Evolutionary conservation across 805 yeast species (phyloP).

Genomic region (Hanseniaspora meyeri): DNA sequence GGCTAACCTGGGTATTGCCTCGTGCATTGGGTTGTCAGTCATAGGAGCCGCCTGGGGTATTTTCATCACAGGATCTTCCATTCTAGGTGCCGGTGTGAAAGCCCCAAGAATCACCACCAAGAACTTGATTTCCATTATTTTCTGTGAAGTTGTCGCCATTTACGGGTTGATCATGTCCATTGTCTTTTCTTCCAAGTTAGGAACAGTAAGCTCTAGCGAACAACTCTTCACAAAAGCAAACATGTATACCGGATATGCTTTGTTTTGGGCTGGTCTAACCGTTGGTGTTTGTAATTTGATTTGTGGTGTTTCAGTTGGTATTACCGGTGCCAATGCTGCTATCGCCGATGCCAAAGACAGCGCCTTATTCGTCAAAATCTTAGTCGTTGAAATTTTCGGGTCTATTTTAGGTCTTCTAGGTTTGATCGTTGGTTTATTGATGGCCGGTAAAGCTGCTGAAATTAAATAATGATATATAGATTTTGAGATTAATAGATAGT

Average conservation of each 20-base stretch:
- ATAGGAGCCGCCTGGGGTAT: conserved; percentile 99
- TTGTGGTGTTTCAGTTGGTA: conserved; percentile 94
- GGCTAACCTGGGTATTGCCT: conserved; percentile 82
- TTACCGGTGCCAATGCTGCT: conserved; percentile 98
- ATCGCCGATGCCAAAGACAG: conserved; percentile 96
- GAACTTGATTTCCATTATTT: conserved; percentile 88
- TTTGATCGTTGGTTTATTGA: conserved; percentile 86
- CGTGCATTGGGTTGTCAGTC: conserved; percentile 87
- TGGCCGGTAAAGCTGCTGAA: conserved; percentile 92
- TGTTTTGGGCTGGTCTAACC: conserved; percentile 97
- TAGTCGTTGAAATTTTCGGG: conserved; percentile 95
- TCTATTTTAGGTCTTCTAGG: conserved; percentile 92
- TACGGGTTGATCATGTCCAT: conserved; percentile 96
- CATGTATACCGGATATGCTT: conserved; percentile 84
- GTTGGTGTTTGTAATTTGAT: conserved; percentile 87
- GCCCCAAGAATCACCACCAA: conserved; percentile 96
- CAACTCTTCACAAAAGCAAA: conserved; percentile 66
- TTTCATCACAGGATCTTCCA: conserved; percentile 85
- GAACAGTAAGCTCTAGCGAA: conserved; percentile 46
- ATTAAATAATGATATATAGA: conserved; percentile 37
- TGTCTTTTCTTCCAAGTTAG: conserved; percentile 82
- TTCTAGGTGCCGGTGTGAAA: conserved; percentile 95
- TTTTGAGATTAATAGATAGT: not conserved
- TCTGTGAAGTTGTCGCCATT: conserved; percentile 98
- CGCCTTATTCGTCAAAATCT: conserved; percentile 82